Evolutionary conservation across 805 yeast genomes (phyloP).

Genomic region (Priceomyces medius): DNA sequence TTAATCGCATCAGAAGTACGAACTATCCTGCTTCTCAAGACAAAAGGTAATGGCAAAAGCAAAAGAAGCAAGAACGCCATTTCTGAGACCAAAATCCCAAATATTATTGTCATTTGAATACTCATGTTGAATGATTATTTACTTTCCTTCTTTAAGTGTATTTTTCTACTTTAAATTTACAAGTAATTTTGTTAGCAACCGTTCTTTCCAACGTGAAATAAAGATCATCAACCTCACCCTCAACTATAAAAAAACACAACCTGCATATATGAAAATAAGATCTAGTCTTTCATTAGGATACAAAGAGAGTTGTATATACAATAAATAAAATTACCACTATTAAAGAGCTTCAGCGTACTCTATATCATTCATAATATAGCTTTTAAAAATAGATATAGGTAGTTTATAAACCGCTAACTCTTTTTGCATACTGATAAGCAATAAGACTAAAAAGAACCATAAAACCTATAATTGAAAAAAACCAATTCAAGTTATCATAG

Average conservation of each 20-base stretch:
- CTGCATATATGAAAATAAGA: too few species aligned
- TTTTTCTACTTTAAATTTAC: too few species aligned
- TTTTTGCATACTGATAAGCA: slow-evolving; percentile 41
- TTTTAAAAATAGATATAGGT: too few species aligned
- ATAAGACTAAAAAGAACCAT: slow-evolving; percentile 36
- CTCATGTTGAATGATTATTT: slow-evolving; percentile 32
- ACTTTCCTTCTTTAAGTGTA: neutral
- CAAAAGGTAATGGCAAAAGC: slow-evolving; percentile 56
- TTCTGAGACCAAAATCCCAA: slow-evolving; percentile 50
- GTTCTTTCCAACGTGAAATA: too few species aligned
- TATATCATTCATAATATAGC: too few species aligned
- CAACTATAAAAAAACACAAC: too few species aligned
- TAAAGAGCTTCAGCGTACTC: too few species aligned
- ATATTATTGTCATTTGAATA: slow-evolving; percentile 46
- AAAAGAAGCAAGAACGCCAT: slow-evolving; percentile 49
- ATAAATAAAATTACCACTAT: too few species aligned
- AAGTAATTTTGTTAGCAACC: too few species aligned
- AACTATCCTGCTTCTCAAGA: slow-evolving; percentile 44
- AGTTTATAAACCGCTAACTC: slow-evolving; percentile 37
- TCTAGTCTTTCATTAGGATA: too few species aligned
- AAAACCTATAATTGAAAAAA: slow-evolving; percentile 34
- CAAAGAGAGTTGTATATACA: too few species aligned
- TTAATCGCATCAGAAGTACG: slow-evolving; percentile 33
- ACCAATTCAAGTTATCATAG: slow-evolving; percentile 40
- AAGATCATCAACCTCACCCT: too few species aligned